Conservation (phyloP, 1,284 basidiomycete genomes). For the Hemileia vastatrix region DNA sequence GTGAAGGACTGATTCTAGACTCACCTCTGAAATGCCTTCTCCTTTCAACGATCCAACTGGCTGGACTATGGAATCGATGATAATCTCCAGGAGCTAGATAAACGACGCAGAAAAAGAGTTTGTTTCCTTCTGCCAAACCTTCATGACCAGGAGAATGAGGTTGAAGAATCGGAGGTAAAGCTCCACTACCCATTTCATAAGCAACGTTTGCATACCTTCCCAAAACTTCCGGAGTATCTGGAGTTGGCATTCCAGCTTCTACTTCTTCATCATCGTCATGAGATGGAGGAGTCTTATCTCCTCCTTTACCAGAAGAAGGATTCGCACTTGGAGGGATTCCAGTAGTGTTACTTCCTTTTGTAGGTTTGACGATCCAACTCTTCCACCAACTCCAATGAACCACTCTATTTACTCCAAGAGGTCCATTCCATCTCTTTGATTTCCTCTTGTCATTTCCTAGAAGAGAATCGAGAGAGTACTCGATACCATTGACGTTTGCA, state of each 20-base stretch:
- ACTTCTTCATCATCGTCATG: constrained; percentile 11
- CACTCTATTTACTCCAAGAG: constrained; percentile 3
- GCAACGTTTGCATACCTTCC: constrained; percentile 41
- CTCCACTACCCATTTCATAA: constrained; percentile 38
- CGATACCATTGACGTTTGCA: constrained; percentile 90
- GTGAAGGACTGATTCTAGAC: constrained; percentile 34
- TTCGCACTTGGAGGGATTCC: constrained; percentile 32
- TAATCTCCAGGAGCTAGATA: constrained; percentile 98
- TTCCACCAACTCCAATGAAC: constrained; percentile 25
- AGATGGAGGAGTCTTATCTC: constrained; percentile 26
- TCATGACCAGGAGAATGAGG: constrained; percentile 32
- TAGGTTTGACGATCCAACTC: constrained; percentile 16
- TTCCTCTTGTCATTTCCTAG: constrained; percentile 25
- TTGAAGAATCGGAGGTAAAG: constrained; percentile 37
- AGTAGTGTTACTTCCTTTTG: constrained; percentile 16
- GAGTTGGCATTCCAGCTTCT: constrained; percentile 50
- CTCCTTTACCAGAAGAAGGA: constrained; percentile 46
- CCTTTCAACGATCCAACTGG: constrained; percentile 93
- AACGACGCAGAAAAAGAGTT: constrained; percentile 83
- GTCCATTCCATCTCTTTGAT: constrained; percentile 6
- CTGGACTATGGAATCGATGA: constrained; percentile 91
- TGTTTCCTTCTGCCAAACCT: too few relatives aligned
- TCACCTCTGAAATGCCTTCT: constrained; percentile 81
- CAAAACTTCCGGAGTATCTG: constrained; percentile 40
- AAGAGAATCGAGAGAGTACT: constrained; percentile 79